Conservation (phyloP, 495 filamentous ascomycete genomes). For the Penicillium mononematosum region DNA sequence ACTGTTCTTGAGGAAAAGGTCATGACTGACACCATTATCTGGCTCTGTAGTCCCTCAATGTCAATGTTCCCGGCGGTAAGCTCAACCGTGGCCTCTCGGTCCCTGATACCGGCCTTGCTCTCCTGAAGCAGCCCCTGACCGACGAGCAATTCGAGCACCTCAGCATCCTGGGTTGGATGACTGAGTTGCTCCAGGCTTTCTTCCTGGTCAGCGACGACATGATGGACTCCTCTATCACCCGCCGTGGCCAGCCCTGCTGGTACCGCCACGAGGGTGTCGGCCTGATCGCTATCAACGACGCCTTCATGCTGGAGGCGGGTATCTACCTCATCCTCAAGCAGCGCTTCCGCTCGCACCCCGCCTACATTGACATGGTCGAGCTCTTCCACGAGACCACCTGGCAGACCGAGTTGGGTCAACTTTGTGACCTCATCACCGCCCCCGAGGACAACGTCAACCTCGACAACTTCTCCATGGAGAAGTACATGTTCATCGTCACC, state of each 20-base stretch:
- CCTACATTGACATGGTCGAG: conserved; percentile 88
- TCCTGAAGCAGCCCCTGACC: conserved; percentile 68
- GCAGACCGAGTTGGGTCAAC: conserved; percentile 92
- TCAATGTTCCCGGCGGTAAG: conserved; percentile 92
- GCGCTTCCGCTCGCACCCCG: conserved; percentile 79
- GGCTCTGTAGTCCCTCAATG: conserved; percentile 61
- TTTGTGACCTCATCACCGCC: conserved; percentile 91
- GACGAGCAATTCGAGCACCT: conserved; percentile 81
- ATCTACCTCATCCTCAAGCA: conserved; percentile 94
- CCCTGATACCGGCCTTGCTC: conserved; percentile 79
- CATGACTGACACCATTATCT: not conserved
- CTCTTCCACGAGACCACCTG: conserved; percentile 92
- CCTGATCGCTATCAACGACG: conserved; percentile 95
- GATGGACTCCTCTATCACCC: conserved; percentile 93
- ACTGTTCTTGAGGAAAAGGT: not conserved
- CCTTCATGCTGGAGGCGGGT: conserved; percentile 88
- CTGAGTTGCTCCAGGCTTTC: conserved; percentile 96
- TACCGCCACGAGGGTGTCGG: conserved; percentile 84
- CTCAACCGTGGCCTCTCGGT: conserved; percentile 99
- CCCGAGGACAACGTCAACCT: conserved; percentile 88
- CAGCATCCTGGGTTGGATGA: conserved; percentile 90
- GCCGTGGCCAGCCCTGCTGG: conserved; percentile 93
- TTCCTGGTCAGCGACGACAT: conserved; percentile 99
- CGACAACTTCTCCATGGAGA: conserved; percentile 88
- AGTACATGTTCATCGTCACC: conserved; percentile 97